Conservation (phyloP, 177 flowering plant species). For the Tripterygium wilfordii region DNA sequence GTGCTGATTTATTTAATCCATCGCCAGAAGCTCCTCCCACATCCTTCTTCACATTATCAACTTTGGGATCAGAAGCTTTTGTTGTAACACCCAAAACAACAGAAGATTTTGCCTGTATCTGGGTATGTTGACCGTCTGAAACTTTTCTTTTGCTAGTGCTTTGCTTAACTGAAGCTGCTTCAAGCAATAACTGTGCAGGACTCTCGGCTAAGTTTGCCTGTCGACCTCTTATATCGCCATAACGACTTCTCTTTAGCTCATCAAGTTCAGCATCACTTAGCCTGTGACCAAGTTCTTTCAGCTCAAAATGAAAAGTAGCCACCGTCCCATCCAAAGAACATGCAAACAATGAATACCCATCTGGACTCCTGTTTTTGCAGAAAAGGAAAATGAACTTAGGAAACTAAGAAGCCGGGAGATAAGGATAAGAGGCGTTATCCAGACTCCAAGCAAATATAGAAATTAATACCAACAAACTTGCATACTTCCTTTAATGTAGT, state of each 20-base stretch:
- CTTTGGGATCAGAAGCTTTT: slow-evolving; percentile 38
- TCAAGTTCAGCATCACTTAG: slow-evolving; percentile 80
- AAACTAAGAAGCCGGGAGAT: neutral
- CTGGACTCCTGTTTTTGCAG: slow-evolving; percentile 80
- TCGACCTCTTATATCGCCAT: slow-evolving; percentile 91
- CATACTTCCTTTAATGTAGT: neutral
- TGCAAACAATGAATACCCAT: slow-evolving; percentile 95
- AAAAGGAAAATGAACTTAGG: slow-evolving; percentile 1
- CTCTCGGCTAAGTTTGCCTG: slow-evolving; percentile 89
- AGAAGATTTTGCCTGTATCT: slow-evolving; percentile 40
- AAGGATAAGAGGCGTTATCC: neutral
- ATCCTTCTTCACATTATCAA: slow-evolving; percentile 50
- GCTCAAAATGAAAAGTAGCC: slow-evolving; percentile 90
- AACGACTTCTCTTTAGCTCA: slow-evolving; percentile 83
- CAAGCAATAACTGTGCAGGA: slow-evolving; percentile 95
- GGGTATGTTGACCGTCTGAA: slow-evolving; percentile 38
- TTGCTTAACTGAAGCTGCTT: slow-evolving; percentile 86
- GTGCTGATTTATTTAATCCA: slow-evolving; percentile 38
- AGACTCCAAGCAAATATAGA: no score
- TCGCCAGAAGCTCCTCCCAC: slow-evolving; percentile 34
- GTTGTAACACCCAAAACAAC: slow-evolving; percentile 24
- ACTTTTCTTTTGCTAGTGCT: slow-evolving; percentile 48
- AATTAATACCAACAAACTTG: neutral
- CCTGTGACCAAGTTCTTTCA: slow-evolving; percentile 77
- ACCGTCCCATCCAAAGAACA: slow-evolving; percentile 97